A percentile compares a stretch with the other conserved stretches of the same genome.
These are phyloP conservation scores for Penicillium egyptiacum DNA, from an alignment of 495 filamentous ascomycete species.

Conservation along the genomic window DNA sequence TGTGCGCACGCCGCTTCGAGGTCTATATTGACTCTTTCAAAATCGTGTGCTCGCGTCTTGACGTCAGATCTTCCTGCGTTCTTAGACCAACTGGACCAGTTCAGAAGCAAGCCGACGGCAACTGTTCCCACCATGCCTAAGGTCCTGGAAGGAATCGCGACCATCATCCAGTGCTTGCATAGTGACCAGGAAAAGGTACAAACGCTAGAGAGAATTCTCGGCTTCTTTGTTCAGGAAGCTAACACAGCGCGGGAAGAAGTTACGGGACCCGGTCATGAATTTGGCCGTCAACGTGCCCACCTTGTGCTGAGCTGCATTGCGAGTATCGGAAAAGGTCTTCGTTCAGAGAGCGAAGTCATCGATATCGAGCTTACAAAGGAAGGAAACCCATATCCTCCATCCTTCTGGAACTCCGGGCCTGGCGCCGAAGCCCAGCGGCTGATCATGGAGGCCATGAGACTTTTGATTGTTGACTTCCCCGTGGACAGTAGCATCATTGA, in stretches of 20 bases:
- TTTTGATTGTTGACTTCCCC: conserved; percentile 54
- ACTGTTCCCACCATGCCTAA: conserved; percentile 74
- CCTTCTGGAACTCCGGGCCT: conserved; percentile 60
- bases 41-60: conserved; percentile 71
- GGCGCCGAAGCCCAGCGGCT: conserved; percentile 56
- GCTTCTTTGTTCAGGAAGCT: conserved; percentile 52
- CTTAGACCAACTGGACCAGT: conserved; percentile 70
- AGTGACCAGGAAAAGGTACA: conserved; percentile 60
- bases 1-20: conserved; percentile 73
- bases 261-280: conserved; percentile 39
- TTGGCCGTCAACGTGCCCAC: conserved; percentile 55
- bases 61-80: conserved; percentile 72
- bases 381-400: conserved; percentile 38
- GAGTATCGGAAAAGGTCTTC: conserved; percentile 77
- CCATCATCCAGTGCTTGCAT: conserved; percentile 76
- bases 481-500: conserved; percentile 71
- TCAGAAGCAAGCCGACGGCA: conserved; percentile 57
- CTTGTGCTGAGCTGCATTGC: conserved; percentile 70
- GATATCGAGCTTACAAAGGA: conserved; percentile 56
- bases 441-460: conserved; percentile 54
- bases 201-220: conserved; percentile 63
- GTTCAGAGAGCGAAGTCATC: conserved; percentile 66
- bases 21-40: conserved; percentile 78
- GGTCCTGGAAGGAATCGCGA: conserved; percentile 78
- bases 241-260: conserved; percentile 40